Base-by-base conservation (phyloP, 2,329 filamentous ascomycete species). In the Ophiocordyceps australis region DNA sequence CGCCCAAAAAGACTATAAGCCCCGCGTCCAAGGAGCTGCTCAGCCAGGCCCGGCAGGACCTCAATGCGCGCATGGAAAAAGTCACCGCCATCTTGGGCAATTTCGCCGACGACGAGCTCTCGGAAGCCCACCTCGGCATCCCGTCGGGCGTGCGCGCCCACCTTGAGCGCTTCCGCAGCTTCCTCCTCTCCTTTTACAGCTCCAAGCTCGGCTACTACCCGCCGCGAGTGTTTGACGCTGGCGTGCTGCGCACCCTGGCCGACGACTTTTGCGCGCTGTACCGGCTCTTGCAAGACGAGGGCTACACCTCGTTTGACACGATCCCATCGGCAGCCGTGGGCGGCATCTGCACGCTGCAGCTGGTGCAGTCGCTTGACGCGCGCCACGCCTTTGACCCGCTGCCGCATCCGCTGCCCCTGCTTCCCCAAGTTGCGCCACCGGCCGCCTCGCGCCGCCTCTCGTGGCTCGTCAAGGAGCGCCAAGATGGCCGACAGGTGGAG, bases 21-120 rank as follows among this genome's bases (percentile, higher is more conserved):
- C 41, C 57, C 7, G 49, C 57, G 2, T 73, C 75, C 2, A 69
- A 68, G 32, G 65, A 66, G n/a, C 56, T 80, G 6, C 66, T 86
- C 17, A 67, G 63, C 11, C 57, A 62, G 23, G 63, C 70, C 4
- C 64, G 62, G 24, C 42, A 65, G 4, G 74, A 80, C 34, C 71
- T 83, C 59, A 68, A 80, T 28, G 38, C 59, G 14, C 64, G 70
- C 25, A 53, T 85, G 4, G 54, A 56, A 13, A 52, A 59, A n/a
- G 65, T 69, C 1, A 61, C 65, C 1, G 47, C 43, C 24, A 68
- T 68, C 39, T 48, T 89, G 3, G 54, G 55, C n/a, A 65, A 55
- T 6, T 82, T 89, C 39, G 60, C 85, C 6, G 66, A 74, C 24
- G 65, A 78, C 16, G 77, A 83, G 32, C 52, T 85, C 4, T 75